These are phyloP conservation scores for Thraustochytrium striatum DNA, from an alignment of 352 stramenopile genomes.

Conservation along the genomic window DNA sequence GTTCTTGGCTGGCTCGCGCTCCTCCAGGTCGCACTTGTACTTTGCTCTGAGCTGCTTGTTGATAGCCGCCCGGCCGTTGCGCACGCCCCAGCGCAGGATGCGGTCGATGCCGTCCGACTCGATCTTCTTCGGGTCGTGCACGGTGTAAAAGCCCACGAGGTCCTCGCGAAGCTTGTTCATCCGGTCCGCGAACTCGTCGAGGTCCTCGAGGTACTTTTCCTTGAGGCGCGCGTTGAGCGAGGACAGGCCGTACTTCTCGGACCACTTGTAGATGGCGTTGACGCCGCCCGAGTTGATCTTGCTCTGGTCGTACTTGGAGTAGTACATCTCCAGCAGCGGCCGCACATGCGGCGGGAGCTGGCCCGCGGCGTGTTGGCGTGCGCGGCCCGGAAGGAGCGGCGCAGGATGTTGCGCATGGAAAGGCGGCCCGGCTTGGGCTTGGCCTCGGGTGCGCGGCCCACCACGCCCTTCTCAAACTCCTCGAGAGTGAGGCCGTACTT, in stretches of 20 bases:
- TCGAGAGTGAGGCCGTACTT: conserved; percentile 47
- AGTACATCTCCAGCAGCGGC: conserved; percentile 32
- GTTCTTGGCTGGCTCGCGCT: neutral
- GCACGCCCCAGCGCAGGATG: conserved; percentile 43
- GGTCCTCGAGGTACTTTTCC: conserved; percentile 31
- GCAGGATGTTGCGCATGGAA: conserved; percentile 20
- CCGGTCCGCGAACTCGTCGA: conserved; percentile 35
- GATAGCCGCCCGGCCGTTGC: conserved; percentile 35
- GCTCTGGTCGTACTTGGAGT: conserved; percentile 43
- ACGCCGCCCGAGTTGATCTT: conserved; percentile 34
- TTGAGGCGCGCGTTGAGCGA: conserved; percentile 42
- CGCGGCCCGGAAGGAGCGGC: conserved; percentile 1
- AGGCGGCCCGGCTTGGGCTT: neutral
- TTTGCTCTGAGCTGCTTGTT: conserved; percentile 39
- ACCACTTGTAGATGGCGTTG: conserved; percentile 26
- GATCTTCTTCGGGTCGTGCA: conserved; percentile 33
- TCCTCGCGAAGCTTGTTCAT: conserved; percentile 39
- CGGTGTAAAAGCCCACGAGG: conserved; percentile 34
- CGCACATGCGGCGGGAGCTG: conserved; percentile 23
- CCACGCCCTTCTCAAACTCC: conserved; percentile 47
- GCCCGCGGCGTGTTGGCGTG: neutral
- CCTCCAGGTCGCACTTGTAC: conserved; percentile 42
- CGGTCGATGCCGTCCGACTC: conserved; percentile 1
- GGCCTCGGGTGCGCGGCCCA: neutral
- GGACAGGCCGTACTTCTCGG: conserved; percentile 11